Evolutionary conservation across 805 yeast species (phyloP), one percentile per base, ranked within the genome.

Genomic region (Ogataea wickerhamii): DNA sequence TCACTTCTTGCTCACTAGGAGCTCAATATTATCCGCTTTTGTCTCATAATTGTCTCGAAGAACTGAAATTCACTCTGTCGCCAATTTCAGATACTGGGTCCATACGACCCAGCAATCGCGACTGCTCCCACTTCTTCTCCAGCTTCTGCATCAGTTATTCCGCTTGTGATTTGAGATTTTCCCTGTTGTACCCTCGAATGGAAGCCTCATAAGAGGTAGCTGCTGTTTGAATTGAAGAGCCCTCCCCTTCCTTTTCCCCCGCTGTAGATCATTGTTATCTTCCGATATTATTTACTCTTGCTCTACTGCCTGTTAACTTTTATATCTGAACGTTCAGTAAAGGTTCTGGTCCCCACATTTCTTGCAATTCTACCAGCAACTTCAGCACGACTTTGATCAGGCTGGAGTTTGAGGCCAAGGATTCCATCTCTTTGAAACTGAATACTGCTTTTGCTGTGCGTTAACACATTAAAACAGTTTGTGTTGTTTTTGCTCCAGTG

Each of bases 341-440:
- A 74, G 57, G 37, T 71, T 72, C 11, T 71, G 63, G 11, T 63
- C 60, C 0, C 83, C 84, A 51, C 82, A 76, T 52, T 77, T 78
- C 43, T 73, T 78, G 27, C 67, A 64, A 30, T 66, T 74, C 79
- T 7, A 73, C 49, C 40, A 76, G 61, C 3, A 53, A 45, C 28
- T 70, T 71, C 7, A 76, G 46, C 2, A 76, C 44, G 7, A 72
- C 78, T 47, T 77, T 76, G 28, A 76, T 73, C 35, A 73, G 70
- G 74, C 75, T 74, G 0, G 76, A 51, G 36, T 71, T 73, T 2
- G 75, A 63, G 1, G 67, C 77, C 7, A 53, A 45, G 4, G 67
- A 53, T 50, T 76, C 82, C 10, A 76, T 45, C 37, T 76, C 82
- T 44, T 76, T 76, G 36, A 74, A 61, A 38, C 61, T 69, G 44